Percentiles rank a stretch among this genome's conserved stretches.
Conservation (phyloP, 1,139 yeast species). For the Schizosaccharomyces versatilis region DNA sequence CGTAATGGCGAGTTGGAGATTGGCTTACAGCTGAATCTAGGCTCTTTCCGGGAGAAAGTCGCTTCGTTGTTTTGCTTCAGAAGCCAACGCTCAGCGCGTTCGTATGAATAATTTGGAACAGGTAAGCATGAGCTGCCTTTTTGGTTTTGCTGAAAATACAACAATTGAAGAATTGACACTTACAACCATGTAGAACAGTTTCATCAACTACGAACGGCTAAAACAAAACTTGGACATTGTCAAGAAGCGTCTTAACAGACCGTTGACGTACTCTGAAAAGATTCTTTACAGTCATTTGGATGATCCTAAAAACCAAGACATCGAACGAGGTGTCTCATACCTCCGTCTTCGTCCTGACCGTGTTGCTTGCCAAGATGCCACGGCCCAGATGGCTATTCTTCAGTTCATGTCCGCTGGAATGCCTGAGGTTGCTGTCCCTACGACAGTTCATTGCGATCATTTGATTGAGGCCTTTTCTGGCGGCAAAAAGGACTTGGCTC, state of each 20-base stretch:
- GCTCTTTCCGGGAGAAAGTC: background rate
- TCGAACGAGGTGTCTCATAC: slow-evolving; percentile 89
- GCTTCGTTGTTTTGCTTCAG: background rate
- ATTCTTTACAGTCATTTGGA: slow-evolving; percentile 88
- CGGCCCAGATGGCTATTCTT: slow-evolving; percentile 97
- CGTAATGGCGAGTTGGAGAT: background rate
- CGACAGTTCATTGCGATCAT: slow-evolving; percentile 97
- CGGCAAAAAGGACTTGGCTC: slow-evolving; percentile 74
- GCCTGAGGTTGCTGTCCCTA: slow-evolving; percentile 86
- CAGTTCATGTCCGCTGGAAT: slow-evolving; percentile 96
- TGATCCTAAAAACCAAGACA: slow-evolving; percentile 82
- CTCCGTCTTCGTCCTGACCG: slow-evolving; percentile 95
- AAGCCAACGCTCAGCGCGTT: background rate
- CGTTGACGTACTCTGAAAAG: slow-evolving; percentile 94
- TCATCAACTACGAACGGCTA: slow-evolving; percentile 12
- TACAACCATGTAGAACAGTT: background rate
- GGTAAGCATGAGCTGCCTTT: background rate
- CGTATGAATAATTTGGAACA: background rate
- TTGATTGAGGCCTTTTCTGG: slow-evolving; percentile 95
- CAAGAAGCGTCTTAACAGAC: slow-evolving; percentile 69
- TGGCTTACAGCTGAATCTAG: background rate
- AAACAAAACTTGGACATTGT: slow-evolving; percentile 69
- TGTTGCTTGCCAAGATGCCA: slow-evolving; percentile 99
- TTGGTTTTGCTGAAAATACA: background rate
- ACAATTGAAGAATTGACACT: too few relatives aligned